These are phyloP conservation scores for Alternaria hordeiaustralica DNA, from an alignment of 2,329 filamentous ascomycete genomes.

Conservation along the genomic window DNA sequence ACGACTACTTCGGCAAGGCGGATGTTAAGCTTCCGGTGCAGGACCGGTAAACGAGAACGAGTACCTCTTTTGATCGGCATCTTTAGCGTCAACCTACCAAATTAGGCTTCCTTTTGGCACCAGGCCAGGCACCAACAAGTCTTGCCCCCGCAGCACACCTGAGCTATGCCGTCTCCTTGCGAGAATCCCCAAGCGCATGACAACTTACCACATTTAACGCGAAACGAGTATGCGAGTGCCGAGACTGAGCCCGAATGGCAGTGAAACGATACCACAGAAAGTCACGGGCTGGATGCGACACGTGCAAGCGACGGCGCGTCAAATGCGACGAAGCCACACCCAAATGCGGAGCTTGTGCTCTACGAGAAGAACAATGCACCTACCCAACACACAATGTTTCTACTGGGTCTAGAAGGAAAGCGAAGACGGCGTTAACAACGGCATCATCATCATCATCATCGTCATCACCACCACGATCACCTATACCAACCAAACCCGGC, in stretches of 20 bases:
- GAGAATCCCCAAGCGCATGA: not conserved
- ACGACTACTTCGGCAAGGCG: not conserved
- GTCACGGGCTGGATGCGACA: not conserved
- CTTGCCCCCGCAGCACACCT: not conserved
- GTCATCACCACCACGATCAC: not conserved
- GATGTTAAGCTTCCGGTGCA: not conserved
- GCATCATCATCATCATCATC: not conserved
- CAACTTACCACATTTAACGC: no score
- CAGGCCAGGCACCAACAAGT: not conserved
- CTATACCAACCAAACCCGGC: not conserved
- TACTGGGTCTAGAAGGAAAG: not conserved
- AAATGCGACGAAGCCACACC: slow-evolving; percentile 1
- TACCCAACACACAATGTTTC: not conserved
- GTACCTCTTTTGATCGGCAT: not conserved
- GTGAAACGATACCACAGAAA: not conserved
- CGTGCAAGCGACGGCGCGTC: not conserved
- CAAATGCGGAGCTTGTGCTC: not conserved
- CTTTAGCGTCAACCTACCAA: not conserved
- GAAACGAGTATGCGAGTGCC: not conserved
- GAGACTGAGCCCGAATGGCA: not conserved
- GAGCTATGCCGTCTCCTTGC: not conserved
- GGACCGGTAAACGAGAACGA: not conserved
- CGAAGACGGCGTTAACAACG: not conserved
- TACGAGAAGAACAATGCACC: not conserved
- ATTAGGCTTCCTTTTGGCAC: not conserved